Evolutionary conservation across 2,329 filamentous ascomycete genomes (phyloP), one percentile per base, ranked within the genome.

Genomic region (Byssoonygena ceratinophila): DNA sequence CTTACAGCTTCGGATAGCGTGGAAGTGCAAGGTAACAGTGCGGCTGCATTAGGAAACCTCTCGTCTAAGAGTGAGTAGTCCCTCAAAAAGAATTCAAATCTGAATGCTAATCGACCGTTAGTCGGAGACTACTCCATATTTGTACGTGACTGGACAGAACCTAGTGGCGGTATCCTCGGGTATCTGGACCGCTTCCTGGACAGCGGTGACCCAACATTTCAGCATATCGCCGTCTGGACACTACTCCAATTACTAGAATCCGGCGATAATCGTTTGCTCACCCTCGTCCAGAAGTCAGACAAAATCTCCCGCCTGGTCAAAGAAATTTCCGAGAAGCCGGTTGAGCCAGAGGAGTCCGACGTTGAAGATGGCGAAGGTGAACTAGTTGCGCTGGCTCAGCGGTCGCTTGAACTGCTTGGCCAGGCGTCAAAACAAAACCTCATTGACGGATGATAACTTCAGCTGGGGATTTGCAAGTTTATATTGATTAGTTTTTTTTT

Each of bases 151-250:
- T 98, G 92, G 92, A 83, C 79, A 16, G 84, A 94, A 62, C 92
- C 92, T 1, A 85, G 88, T 56, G 92, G 89, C 43, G 92, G 92
- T 43, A 95, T 98, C 56, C 90, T 96, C 65, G 92, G 92, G 51
- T 98, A 98, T 65, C 78, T 98, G 32, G 86, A 83, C 61, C 83
- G 91, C 51, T 98, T 98, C 76, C 77, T 98, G 16, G 87, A 86
- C 41, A 96, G 89, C 58, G 91, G 90, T 37, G 92, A 98, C 65
- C 83, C 92, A 0, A 98, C 92, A 0, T 98, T 98, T 76, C 92
- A 98, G 70, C 92, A 98, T 67, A 98, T 98, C 64, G 92, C 92
- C 47, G 95, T 97, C 58, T 98, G 92, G 92, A 98, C 92, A 1
- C 73, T 98, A 45, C 79, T 98, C 2, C 92, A 98, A 66, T 79